Percentiles rank a stretch among this genome's conserved stretches.
Evolutionary conservation across 2,329 filamentous ascomycete genomes (phyloP).

Genomic region (Xylaria sp.): DNA sequence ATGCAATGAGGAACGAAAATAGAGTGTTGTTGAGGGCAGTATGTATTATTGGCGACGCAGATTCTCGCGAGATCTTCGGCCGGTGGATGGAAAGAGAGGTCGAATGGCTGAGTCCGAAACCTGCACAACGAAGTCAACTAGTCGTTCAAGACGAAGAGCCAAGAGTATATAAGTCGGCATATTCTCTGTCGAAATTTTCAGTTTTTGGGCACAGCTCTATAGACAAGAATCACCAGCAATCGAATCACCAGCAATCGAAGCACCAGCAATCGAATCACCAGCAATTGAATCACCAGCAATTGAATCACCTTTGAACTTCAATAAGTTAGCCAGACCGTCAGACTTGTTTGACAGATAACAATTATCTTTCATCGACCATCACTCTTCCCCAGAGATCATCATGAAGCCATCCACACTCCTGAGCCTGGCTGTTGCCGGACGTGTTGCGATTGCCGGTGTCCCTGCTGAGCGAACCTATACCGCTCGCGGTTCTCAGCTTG

Average conservation of each 20-base stretch:
- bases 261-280: background rate
- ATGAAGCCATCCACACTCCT: constrained; percentile 8
- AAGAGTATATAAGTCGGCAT: background rate
- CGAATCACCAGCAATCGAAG: too few relatives aligned
- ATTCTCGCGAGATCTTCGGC: too few relatives aligned
- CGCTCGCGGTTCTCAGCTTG: background rate
- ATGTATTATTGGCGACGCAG: too few relatives aligned
- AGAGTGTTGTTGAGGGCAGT: too few relatives aligned
- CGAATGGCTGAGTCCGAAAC: too few relatives aligned
- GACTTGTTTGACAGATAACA: background rate
- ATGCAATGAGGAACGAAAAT: too few relatives aligned
- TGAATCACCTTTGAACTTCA: background rate
- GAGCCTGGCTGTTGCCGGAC: constrained; percentile 4
- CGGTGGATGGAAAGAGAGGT: too few relatives aligned
- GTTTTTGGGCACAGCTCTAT: background rate
- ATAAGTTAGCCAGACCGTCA: background rate
- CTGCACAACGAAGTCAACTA: background rate
- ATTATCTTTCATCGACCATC: background rate
- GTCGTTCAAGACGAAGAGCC: background rate
- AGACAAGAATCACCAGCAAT: background rate
- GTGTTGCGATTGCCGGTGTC: background rate
- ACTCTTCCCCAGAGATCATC: background rate
- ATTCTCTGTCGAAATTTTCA: background rate
- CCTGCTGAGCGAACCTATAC: background rate
- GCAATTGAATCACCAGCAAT: background rate